Conservation (phyloP, 179 eudicot genomes). For the Silene coronaria region DNA sequence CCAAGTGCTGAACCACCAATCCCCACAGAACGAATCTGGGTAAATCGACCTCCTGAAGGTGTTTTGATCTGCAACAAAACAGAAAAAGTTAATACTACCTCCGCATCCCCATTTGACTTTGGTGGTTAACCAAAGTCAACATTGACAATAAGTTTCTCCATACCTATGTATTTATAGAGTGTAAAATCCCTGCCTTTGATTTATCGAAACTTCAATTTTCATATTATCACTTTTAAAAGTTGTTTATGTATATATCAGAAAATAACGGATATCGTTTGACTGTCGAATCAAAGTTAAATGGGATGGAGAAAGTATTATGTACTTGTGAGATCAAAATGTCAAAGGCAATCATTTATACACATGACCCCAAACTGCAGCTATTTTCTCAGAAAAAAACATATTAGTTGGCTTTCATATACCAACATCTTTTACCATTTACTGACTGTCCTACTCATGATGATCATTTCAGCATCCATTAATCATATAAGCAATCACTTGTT, state of each 20-base stretch:
- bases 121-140: too few relatives aligned
- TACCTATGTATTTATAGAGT: too few relatives aligned
- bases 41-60: slow-evolving; percentile 57
- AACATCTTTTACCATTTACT: not conserved
- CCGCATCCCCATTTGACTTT: too few relatives aligned
- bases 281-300: too few relatives aligned
- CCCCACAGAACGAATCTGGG: slow-evolving; percentile 85
- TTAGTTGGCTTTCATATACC: not conserved
- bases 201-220: too few relatives aligned
- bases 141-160: too few relatives aligned
- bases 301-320: not conserved
- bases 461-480: not conserved
- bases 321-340: not conserved
- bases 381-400: not conserved
- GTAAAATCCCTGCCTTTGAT: too few relatives aligned
- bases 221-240: too few relatives aligned
- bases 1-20: slow-evolving; percentile 99
- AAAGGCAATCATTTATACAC: not conserved
- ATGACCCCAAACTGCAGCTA: not conserved
- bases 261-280: too few relatives aligned
- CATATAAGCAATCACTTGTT: not conserved
- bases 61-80: slow-evolving; percentile 56
- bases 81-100: not conserved
- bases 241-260: too few relatives aligned
- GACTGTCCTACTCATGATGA: not conserved